These are phyloP conservation scores for Hymenoscyphus occultus DNA, from an alignment of 2,329 filamentous ascomycete genomes.

Conservation along the genomic window DNA sequence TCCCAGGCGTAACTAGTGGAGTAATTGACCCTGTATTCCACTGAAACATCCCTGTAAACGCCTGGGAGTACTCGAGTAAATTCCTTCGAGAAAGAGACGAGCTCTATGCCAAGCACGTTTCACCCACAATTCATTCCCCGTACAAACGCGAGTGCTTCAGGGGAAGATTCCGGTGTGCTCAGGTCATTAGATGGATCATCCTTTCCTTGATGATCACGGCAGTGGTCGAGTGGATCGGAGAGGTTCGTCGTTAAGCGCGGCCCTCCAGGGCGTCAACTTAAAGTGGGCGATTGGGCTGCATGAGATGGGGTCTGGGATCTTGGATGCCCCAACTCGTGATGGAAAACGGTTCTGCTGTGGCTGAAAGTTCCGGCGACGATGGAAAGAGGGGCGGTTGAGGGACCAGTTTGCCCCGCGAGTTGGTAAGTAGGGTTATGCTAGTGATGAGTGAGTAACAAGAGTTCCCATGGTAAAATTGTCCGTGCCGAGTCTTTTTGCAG, in stretches of 20 bases:
- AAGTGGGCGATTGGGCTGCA: slow-evolving; percentile 3
- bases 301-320: not conserved
- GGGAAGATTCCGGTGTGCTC: not conserved
- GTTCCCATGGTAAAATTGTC: not conserved
- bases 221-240: not conserved
- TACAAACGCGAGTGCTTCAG: not conserved
- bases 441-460: not conserved
- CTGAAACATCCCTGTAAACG: too few relatives aligned
- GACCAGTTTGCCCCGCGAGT: not conserved
- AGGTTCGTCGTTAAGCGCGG: slow-evolving; percentile 8
- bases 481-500: not conserved
- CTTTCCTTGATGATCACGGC: not conserved
- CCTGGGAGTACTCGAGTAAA: not conserved
- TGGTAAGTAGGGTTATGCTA: slow-evolving; percentile 3
- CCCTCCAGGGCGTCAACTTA: not conserved
- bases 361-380: slow-evolving; percentile 8
- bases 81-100: not conserved
- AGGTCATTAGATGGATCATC: slow-evolving; percentile 3
- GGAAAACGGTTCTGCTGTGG: slow-evolving; percentile 17
- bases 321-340: slow-evolving; percentile 11
- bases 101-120: slow-evolving; percentile 7
- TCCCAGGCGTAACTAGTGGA: too few relatives aligned
- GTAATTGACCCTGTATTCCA: too few relatives aligned
- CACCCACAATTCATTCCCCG: slow-evolving; percentile 2
- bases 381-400: slow-evolving; percentile 2